phyloP scores from a whole-genome alignment of 2,329 filamentous ascomycete genomes.

The Drechslerella stenobrocha region DNA sequence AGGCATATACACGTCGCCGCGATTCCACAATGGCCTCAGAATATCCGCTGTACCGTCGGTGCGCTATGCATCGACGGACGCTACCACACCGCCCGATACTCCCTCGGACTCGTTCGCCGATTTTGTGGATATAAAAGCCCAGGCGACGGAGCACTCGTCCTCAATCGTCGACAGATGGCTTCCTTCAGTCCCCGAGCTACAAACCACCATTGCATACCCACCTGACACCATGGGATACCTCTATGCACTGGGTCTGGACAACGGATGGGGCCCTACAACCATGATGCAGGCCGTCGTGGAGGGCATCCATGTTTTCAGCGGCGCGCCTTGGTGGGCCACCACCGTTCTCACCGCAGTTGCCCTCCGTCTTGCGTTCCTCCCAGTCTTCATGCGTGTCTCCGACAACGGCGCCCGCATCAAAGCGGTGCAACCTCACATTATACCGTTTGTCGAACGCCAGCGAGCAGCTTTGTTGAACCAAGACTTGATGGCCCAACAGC shows the following conservation, averaged over 20 bases:
- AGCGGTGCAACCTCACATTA: slow-evolving; percentile 63
- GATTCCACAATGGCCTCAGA: slow-evolving; percentile 20
- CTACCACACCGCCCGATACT: neutral
- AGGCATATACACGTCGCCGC: slow-evolving; percentile 8
- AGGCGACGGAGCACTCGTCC: slow-evolving; percentile 21
- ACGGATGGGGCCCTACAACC: slow-evolving; percentile 76
- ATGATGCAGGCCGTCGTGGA: slow-evolving; percentile 76
- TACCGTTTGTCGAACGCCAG: slow-evolving; percentile 64
- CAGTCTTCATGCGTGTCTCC: slow-evolving; percentile 66
- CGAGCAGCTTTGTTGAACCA: slow-evolving; percentile 55
- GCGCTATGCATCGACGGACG: slow-evolving; percentile 47
- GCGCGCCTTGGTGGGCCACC: slow-evolving; percentile 79
- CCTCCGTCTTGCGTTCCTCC: slow-evolving; percentile 68
- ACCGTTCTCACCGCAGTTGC: slow-evolving; percentile 68
- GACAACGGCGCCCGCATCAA: slow-evolving; percentile 67
- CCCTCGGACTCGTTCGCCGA: slow-evolving; percentile 28
- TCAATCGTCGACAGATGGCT: slow-evolving; percentile 32
- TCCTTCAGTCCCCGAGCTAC: slow-evolving; percentile 17
- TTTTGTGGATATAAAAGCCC: slow-evolving; percentile 12
- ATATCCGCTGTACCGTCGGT: slow-evolving; percentile 25
- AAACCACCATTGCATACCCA: slow-evolving; percentile 20
- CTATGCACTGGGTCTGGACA: slow-evolving; percentile 79
- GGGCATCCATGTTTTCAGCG: slow-evolving; percentile 74
- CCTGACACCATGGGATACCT: slow-evolving; percentile 81
- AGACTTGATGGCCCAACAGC: slow-evolving; percentile 60